phyloP scores from a whole-genome alignment of 2,329 filamentous ascomycete species.

The Neocatenulostroma microsporum region DNA sequence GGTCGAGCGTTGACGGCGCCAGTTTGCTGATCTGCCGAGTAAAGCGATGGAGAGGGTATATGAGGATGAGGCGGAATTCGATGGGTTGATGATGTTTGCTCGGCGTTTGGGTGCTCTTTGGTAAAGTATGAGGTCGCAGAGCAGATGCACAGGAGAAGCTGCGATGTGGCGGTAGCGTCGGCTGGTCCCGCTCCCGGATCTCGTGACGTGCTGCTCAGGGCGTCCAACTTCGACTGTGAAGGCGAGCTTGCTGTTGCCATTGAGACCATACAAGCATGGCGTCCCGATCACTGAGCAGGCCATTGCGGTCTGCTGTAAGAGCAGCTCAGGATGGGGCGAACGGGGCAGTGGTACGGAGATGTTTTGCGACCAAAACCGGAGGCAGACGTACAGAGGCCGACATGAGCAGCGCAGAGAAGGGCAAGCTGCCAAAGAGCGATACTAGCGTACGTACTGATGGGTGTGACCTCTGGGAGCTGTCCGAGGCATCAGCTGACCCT shows the following conservation, averaged over 20 bases:
- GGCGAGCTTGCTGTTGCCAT: neutral
- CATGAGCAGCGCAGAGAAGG: conserved; percentile 32
- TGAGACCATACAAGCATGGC: conserved; percentile 7
- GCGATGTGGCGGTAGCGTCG: too few species aligned
- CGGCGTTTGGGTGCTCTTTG: too few species aligned
- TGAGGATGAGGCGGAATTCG: neutral
- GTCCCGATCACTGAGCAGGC: conserved; percentile 8
- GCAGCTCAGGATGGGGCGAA: neutral
- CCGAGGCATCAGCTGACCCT: too few species aligned
- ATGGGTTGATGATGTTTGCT: neutral
- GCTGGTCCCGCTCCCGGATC: too few species aligned
- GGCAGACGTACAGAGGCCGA: neutral
- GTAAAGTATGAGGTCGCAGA: too few species aligned
- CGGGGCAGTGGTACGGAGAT: conserved; percentile 1
- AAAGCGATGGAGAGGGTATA: neutral
- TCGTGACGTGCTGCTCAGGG: too few species aligned
- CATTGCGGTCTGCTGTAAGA: conserved; percentile 7
- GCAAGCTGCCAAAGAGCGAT: conserved; percentile 20
- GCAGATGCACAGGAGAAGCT: too few species aligned
- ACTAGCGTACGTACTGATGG: too few species aligned
- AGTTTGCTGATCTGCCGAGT: neutral
- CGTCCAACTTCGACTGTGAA: neutral
- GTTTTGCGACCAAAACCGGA: conserved; percentile 35
- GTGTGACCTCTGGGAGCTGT: conserved; percentile 31
- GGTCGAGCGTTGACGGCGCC: neutral